Evolutionary conservation across 23 red algal genomes (phyloP).

Genomic region (Cyanidioschyzon merolae): DNA sequence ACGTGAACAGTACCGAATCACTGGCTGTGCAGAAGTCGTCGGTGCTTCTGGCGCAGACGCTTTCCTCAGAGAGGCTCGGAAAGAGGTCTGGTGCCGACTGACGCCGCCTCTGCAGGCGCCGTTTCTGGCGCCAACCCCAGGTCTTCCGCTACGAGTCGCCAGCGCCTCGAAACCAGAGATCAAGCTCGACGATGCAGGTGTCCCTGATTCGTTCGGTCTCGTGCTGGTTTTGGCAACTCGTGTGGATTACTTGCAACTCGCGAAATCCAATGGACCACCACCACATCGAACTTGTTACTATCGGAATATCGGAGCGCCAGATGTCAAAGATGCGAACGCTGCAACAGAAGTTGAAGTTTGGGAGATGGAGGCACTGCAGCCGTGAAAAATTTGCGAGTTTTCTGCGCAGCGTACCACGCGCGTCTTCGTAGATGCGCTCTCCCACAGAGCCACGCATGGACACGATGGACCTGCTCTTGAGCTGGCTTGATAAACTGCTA

Average conservation of each 20-base stretch:
- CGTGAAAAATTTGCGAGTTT: not conserved
- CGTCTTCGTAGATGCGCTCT: too few relatives aligned
- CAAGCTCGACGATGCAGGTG: not conserved
- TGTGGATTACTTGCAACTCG: not conserved
- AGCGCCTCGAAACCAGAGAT: not conserved
- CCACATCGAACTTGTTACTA: not conserved
- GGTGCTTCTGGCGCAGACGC: not conserved
- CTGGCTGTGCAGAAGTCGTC: not conserved
- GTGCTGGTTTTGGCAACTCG: not conserved
- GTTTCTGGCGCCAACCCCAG: not conserved
- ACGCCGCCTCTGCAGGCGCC: slow-evolving; percentile 4
- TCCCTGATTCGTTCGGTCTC: not conserved
- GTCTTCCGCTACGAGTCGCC: not conserved
- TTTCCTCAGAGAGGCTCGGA: not conserved
- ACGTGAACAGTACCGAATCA: slow-evolving; percentile 7
- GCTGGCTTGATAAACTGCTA: too few relatives aligned
- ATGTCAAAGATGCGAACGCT: not conserved
- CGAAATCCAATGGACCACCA: not conserved
- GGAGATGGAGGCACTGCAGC: not conserved
- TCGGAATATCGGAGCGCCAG: not conserved
- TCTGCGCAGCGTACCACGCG: too few relatives aligned
- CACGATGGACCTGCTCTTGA: too few relatives aligned
- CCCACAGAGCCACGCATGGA: too few relatives aligned
- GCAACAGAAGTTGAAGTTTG: not conserved
- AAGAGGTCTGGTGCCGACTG: not conserved